These are phyloP conservation scores for Alternaria sp. DNA, from an alignment of 2,329 filamentous ascomycete species.

Conservation along the genomic window DNA sequence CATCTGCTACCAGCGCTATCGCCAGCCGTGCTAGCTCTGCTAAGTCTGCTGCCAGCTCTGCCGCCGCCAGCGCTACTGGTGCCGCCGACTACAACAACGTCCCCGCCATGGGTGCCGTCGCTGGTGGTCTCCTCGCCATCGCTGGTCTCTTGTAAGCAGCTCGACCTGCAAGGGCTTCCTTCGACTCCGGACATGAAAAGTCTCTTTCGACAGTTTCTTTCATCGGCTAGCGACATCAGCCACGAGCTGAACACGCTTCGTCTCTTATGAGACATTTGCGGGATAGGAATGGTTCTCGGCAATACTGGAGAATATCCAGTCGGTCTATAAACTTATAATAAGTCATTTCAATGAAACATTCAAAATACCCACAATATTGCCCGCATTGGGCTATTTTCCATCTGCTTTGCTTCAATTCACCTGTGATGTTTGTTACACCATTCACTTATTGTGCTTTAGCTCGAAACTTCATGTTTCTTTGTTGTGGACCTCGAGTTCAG, in stretches of 20 bases:
- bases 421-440: not conserved
- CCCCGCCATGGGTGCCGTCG: constrained; percentile 44
- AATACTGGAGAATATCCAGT: constrained; percentile 2
- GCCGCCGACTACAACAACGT: constrained; percentile 36
- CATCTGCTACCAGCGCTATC: constrained; percentile 10
- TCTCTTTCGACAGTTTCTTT: constrained; percentile 13
- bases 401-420: not conserved
- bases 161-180: not conserved
- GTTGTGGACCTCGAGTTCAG: no score
- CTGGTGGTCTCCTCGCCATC: constrained; percentile 41
- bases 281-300: constrained; percentile 9
- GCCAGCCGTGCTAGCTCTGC: constrained; percentile 7
- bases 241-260: constrained; percentile 19
- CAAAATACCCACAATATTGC: not conserved
- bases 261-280: constrained; percentile 22
- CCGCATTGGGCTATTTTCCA: not conserved
- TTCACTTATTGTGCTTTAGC: not conserved
- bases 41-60: constrained; percentile 11
- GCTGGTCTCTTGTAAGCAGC: constrained; percentile 46
- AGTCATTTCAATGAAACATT: constrained; percentile 17
- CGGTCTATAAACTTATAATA: constrained; percentile 13
- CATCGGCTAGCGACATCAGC: constrained; percentile 14
- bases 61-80: constrained; percentile 22
- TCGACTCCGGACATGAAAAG: constrained; percentile 10
- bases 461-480: not conserved